Conservation (phyloP, 1,139 yeast species). For the Hyphopichia wangnamkhiaoensis region DNA sequence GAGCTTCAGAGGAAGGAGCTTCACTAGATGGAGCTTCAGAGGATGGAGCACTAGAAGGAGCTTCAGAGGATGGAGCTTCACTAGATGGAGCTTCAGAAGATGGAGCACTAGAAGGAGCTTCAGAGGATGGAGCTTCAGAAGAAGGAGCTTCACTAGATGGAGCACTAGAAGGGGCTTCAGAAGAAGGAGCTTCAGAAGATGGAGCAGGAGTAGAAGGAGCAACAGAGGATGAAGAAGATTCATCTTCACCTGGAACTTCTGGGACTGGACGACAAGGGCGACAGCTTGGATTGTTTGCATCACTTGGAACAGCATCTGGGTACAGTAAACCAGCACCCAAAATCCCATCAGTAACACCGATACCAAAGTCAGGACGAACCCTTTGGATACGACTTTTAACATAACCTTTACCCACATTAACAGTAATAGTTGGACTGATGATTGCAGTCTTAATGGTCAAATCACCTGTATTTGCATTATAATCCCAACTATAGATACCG, state of each 20-base stretch:
- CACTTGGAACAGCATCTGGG: not conserved
- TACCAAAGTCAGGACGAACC: constrained; percentile 4
- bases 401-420: constrained; percentile 18
- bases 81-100: no score
- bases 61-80: no score
- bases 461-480: constrained; percentile 15
- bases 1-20: no score
- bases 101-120: not conserved
- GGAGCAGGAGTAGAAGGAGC: not conserved
- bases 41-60: no score
- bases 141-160: constrained; percentile 7
- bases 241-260: not conserved
- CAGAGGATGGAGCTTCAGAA: not conserved
- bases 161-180: not conserved
- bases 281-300: not conserved
- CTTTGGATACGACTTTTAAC: constrained; percentile 6
- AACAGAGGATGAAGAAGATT: not conserved
- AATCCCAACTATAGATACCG: constrained; percentile 9
- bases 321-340: constrained; percentile 1
- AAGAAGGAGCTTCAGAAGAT: not conserved
- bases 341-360: not conserved
- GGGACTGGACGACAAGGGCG: not conserved
- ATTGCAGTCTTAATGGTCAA: constrained; percentile 9
- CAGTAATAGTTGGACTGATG: constrained; percentile 9
- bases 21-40: no score